Evolutionary conservation across 768 basidiomycete genomes (phyloP), one percentile per base, ranked within the genome.

Genomic region (Lactifluus pinguis): DNA sequence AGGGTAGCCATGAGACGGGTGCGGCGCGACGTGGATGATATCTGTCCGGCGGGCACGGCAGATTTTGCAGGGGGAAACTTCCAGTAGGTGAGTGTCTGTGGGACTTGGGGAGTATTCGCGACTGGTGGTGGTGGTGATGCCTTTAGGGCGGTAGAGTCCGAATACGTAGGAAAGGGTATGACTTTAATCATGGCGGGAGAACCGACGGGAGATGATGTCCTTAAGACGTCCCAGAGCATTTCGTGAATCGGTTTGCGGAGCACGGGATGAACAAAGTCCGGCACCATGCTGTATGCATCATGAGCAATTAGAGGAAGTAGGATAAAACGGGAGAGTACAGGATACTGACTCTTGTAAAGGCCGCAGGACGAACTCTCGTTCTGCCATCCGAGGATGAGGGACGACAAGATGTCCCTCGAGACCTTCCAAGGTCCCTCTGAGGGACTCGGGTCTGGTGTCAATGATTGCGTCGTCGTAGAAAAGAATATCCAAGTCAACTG

Each of bases 331-430:
- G 60, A 47, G 8, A 34, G 44, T n/a, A 60, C 51, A 44, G 19
- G 3, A 45, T 41, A 77, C 87, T 64, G 65, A 99, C 95, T 99
- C 95, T 39, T 79, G 80, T 47, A 98, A 68, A 11, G 97, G 95
- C 9, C 92, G 75, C 29, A 99, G 73, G 2, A 98, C 95, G 65
- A 98, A 99, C 69, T 98, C 95, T 32, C 97, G 76, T 72, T 98
- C 97, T 2, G 73, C 72, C 15, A 97, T 69, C 36, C 86, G 77
- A 5, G 83, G 84, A 76, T 99, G 97, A 1, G 97, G 97, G 9
- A 97, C 75, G 15, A 91, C 80, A 25, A 99, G 76, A 66, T 95
- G 81, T 5, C 83, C 82, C 29, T 77, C 78, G 15, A 84, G 68
- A 63, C 83, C 80, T 49, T 85, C 82, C 11, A 83, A 66, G 14